Conservation (phyloP, 495 filamentous ascomycete genomes). For the Hypoxylon fuscum region DNA sequence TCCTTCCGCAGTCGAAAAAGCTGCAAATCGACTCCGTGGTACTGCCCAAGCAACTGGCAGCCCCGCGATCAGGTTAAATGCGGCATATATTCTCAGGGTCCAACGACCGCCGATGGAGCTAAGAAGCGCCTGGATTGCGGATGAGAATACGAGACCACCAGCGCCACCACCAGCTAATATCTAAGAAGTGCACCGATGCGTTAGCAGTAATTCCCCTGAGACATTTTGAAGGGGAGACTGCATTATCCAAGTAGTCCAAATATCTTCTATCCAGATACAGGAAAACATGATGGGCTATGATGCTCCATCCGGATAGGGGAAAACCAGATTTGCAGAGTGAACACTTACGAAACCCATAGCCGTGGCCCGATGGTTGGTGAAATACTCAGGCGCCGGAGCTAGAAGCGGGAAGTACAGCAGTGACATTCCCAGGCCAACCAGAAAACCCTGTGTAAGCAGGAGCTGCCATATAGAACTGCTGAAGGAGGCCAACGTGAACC, state of each 20-base stretch:
- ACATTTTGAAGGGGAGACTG: background rate
- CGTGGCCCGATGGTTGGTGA: constrained; percentile 56
- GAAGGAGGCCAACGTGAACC: constrained; percentile 50
- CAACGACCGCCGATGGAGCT: constrained; percentile 60
- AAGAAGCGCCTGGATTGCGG: constrained; percentile 59
- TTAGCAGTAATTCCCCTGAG: background rate
- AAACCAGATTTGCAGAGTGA: constrained; percentile 27
- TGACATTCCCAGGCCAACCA: constrained; percentile 58
- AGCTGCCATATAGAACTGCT: constrained; percentile 56
- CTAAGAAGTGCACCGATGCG: constrained; percentile 7
- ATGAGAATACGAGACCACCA: constrained; percentile 57
- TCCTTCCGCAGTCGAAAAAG: constrained; percentile 11
- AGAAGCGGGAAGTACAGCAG: constrained; percentile 60
- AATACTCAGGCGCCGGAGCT: constrained; percentile 58
- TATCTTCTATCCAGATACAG: background rate
- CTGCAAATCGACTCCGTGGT: constrained; percentile 51
- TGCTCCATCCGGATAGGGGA: constrained; percentile 4
- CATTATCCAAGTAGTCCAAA: background rate
- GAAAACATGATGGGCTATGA: background rate
- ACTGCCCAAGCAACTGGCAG: constrained; percentile 57
- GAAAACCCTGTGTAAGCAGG: constrained; percentile 58
- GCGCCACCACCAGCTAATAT: constrained; percentile 56
- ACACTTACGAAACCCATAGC: constrained; percentile 57
- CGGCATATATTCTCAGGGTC: constrained; percentile 60
- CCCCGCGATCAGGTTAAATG: constrained; percentile 55